These are phyloP conservation scores for Aphanomyces stellatus DNA, from an alignment of 352 stramenopile species.

Conservation along the genomic window DNA sequence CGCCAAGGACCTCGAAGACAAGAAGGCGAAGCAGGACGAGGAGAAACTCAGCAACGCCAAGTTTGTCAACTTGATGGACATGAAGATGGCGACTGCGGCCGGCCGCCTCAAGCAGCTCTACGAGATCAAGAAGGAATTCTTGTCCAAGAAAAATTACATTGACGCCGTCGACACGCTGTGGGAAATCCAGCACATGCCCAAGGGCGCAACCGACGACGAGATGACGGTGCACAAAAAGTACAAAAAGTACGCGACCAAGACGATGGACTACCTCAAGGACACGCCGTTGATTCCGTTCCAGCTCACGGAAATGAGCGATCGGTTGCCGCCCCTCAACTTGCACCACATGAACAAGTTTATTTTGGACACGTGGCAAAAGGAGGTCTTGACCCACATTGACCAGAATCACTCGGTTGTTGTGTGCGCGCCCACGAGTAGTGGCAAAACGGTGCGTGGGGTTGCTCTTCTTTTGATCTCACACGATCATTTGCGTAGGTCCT, in stretches of 20 bases:
- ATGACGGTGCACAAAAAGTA: conserved; percentile 80
- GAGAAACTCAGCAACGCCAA: conserved; percentile 85
- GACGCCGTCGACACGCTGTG: conserved; percentile 80
- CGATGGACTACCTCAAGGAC: conserved; percentile 56
- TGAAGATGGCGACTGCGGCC: conserved; percentile 82
- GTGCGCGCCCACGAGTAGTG: conserved; percentile 94
- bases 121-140: conserved; percentile 74
- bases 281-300: conserved; percentile 81
- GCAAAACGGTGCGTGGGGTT: conserved; percentile 94
- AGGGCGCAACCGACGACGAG: conserved; percentile 52
- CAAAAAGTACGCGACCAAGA: conserved; percentile 75
- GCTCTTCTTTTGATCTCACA: conserved; percentile 58
- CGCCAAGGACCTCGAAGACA: conserved; percentile 80
- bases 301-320: conserved; percentile 81
- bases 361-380: conserved; percentile 97
- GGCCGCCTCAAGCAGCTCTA: conserved; percentile 77
- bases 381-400: conserved; percentile 93
- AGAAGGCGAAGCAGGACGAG: conserved; percentile 81
- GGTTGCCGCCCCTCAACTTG: conserved; percentile 79
- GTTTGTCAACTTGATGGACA: conserved; percentile 50
- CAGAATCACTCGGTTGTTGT: conserved; percentile 94
- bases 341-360: conserved; percentile 90
- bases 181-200: conserved; percentile 76
- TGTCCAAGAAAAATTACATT: conserved; percentile 79
- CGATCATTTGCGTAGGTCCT: conserved; percentile 37